Evolutionary conservation across 2,329 filamentous ascomycete species (phyloP), one percentile per base, ranked within the genome.

Genomic region (Aspergillus sp.): DNA sequence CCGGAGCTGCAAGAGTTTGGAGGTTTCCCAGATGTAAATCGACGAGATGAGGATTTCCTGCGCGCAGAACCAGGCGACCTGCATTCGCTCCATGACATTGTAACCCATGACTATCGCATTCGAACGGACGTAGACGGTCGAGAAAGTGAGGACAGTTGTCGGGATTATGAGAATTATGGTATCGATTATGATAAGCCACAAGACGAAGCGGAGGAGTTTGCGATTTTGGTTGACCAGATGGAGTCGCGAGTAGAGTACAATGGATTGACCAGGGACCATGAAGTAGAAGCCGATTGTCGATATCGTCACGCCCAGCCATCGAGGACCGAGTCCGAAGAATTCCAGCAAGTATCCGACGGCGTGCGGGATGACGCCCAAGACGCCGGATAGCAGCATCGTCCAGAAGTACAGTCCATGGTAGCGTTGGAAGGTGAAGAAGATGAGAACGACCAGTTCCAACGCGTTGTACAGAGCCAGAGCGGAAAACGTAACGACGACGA

Each of bases 231-330:
- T 73, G n/a, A 88, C 77, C 8, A 88, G 74, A 64, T 87, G 84
- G 1, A 88, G 78, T 7, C 85, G 80, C 0, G 84, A 87, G 74
- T 84, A 88, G 1, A 88, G 75, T 1, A 88, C 85, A n/a, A 87
- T 63, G 0, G 82, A 82, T 66, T 86, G 83, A 2, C 84, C 84
- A 3, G 84, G 84, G 1, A 87, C 80, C 82, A 87, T 86, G 6
- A 76, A 63, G 61, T 81, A 82, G 77, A 85, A 83, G 11, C 83
- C 84, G 58, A 87, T 63, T 5, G 76, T 77, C 39, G 80, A 73
- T 2, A 81, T 59, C 7, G 76, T 72, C 20, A 76, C 67, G 4
- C 68, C 67, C 17, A 74, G 53, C 68, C 75, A 77, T 22, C 69
- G 24, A 22, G 64, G 73, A 5, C 69, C 71, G 44, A 71, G 62